Evolutionary conservation across 2,329 filamentous ascomycete genomes (phyloP), one percentile per base, ranked within the genome.

Genomic region (Colletotrichum cordylinicola): DNA sequence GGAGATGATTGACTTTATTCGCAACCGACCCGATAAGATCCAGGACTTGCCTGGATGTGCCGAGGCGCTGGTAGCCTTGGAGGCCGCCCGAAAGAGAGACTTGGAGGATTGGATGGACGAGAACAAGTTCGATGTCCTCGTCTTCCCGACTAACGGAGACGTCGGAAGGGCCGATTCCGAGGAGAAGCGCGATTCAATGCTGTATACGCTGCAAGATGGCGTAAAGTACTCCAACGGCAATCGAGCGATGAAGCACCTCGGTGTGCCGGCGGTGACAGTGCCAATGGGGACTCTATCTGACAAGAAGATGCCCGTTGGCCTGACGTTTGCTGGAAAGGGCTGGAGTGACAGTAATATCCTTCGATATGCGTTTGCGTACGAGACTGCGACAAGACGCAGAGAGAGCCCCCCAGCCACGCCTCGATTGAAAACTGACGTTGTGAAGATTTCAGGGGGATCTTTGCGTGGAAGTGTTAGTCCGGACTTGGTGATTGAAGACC

Each of bases 141-240:
- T 67, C 5, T 75, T 77, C 27, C 75, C 72, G 4, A 72, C 75
- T 1, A 75, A 77, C 13, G 75, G 75, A 4, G 72, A 77, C n/a
- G 64, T 77, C 18, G 62, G 67, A 8, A 27, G 43, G 13, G 75
- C 75, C 3, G 67, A 68, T 7, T 61, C 72, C 24, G 72, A 75
- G 24, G 56, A 71, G 27, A 21, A 60, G 2, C 58, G 66, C 27
- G 43, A 65, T 15, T 74, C 70, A 27, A 70, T 74, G 74, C 9
- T 68, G 31, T 24, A 76, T 39, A 48, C 70, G 3, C 43, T 76
- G 72, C 84, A 83, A 33, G 90, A 91, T 64, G 90, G 90, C 0
- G 86, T 91, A 6, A 86, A 86, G 55, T 91, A 91, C 74, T 87
- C 85, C 1, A 90, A 91, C 70, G 89, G 90, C 1, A 90, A 90